phyloP scores from a whole-genome alignment of 2,329 filamentous ascomycete genomes.

The Botryotinia calthae region DNA sequence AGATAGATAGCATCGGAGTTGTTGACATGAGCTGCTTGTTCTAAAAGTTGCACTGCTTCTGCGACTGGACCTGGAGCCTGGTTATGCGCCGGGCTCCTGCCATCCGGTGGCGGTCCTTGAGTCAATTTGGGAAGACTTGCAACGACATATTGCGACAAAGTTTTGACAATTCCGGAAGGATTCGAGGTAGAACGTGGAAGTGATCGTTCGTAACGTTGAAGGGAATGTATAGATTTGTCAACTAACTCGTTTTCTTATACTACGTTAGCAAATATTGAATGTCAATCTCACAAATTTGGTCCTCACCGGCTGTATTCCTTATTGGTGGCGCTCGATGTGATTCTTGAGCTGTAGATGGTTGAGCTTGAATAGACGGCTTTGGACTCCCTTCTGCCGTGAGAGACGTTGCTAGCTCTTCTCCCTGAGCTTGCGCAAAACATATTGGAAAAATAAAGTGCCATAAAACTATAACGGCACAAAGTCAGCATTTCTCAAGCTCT shows the following conservation, averaged over 20 bases:
- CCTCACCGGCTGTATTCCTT: constrained; percentile 34
- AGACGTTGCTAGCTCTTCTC: constrained; percentile 28
- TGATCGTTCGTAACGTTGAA: constrained; percentile 37
- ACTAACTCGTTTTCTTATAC: constrained; percentile 38
- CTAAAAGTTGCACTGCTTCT: constrained; percentile 57
- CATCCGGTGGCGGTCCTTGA: constrained; percentile 51
- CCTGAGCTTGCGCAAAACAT: constrained; percentile 28
- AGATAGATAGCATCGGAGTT: constrained; percentile 84
- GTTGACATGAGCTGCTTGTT: constrained; percentile 52
- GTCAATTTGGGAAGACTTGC: constrained; percentile 61
- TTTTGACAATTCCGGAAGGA: constrained; percentile 56
- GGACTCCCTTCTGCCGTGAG: constrained; percentile 30
- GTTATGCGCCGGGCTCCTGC: constrained; percentile 29
- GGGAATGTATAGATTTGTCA: constrained; percentile 39
- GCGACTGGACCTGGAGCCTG: constrained; percentile 52
- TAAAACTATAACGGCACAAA: constrained; percentile 30
- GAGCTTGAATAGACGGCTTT: constrained; percentile 32
- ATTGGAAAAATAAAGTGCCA: constrained; percentile 31
- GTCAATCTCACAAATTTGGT: not conserved
- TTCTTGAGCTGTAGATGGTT: constrained; percentile 33
- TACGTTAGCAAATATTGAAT: constrained; percentile 26
- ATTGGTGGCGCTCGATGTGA: constrained; percentile 29
- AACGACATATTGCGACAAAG: constrained; percentile 58
- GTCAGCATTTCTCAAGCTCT: constrained; percentile 11
- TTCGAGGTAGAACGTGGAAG: constrained; percentile 41